Evolutionary conservation across 139 green algal genomes (phyloP), one percentile per base, ranked within the genome.

Genomic region (Nannochloris sp.): DNA sequence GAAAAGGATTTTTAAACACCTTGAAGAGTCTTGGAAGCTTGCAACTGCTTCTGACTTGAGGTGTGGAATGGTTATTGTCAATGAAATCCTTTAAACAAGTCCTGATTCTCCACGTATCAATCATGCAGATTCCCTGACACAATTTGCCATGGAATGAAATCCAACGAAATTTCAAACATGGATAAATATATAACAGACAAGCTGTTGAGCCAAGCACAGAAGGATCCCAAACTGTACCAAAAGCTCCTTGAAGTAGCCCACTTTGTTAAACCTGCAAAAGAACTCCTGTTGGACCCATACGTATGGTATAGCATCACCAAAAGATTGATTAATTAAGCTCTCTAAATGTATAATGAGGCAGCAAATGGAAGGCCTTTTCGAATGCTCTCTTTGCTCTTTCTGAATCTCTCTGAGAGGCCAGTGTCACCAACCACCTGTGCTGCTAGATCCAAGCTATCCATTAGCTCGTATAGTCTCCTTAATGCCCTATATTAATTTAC

Each of bases 311-410:
- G 6, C 16, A 19, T 53, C 5, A 53, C n/a, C 6, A 19, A 53
- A 53, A 12, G n/a, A 25, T 25, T 53, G 5, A 24, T 53, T 9
- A 0, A 8, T 50, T 19, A 8, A 50, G 27, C 4, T 29, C 16
- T 23, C 67, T 61, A 93, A 21, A 97, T 70, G 70, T 98, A 98
- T 10, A 98, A 72, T 3, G 81, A 93, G 4, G 88, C 87, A 6
- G 90, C 84, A 76, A 98, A 99, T 64, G 96, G 91, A 68, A 99
- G 88, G 67, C 88, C 93, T 3, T 90, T 49, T 19, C 87, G 73
- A 2, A 99, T 87, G 9, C 73, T 87, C 18, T 80, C 70, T 27
- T 76, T 79, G 29, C 71, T 81, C 18, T 78, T 80, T 44, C 78
- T 59, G 48, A 97, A 89, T 61, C 88, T 85, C 7, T 73, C 56